Evolutionary conservation across 768 basidiomycete genomes (phyloP).

Genomic region (Naganishia onofrii): DNA sequence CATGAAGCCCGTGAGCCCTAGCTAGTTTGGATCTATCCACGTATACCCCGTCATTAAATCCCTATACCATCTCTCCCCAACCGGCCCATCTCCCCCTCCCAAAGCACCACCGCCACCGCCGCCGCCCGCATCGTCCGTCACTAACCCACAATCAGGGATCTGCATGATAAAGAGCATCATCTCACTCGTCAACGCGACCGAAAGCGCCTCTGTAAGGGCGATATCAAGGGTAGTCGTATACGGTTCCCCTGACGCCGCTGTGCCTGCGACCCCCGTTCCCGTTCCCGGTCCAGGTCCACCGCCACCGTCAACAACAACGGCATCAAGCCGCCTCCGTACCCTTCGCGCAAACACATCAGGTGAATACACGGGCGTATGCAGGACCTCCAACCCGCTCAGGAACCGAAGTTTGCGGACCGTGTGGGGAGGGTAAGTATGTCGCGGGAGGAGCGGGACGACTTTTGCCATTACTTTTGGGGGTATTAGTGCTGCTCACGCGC

Average conservation of each 20-base stretch:
- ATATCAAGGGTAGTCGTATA: conserved; percentile 58
- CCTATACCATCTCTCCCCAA: conserved; percentile 60
- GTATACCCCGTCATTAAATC: conserved; percentile 42
- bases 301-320: background rate
- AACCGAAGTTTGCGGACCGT: conserved; percentile 68
- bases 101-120: conserved; percentile 48
- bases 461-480: conserved; percentile 82
- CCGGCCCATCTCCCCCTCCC: background rate
- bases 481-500: conserved; percentile 66
- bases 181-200: conserved; percentile 70
- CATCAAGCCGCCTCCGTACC: background rate
- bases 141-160: conserved; percentile 61
- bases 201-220: conserved; percentile 67
- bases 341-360: conserved; percentile 67
- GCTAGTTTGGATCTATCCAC: conserved; percentile 15
- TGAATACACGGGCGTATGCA: conserved; percentile 78
- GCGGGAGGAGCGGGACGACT: conserved; percentile 66
- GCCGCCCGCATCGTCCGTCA: conserved; percentile 65
- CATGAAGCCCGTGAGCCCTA: too few relatives aligned
- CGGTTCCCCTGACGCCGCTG: background rate
- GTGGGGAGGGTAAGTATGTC: conserved; percentile 61
- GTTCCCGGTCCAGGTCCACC: background rate
- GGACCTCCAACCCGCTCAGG: conserved; percentile 68
- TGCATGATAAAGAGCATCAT: conserved; percentile 72
- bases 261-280: too few relatives aligned